Evolutionary conservation across 768 basidiomycete genomes (phyloP), one percentile per base, ranked within the genome.

Genomic region (Lactarius akahatsu): DNA sequence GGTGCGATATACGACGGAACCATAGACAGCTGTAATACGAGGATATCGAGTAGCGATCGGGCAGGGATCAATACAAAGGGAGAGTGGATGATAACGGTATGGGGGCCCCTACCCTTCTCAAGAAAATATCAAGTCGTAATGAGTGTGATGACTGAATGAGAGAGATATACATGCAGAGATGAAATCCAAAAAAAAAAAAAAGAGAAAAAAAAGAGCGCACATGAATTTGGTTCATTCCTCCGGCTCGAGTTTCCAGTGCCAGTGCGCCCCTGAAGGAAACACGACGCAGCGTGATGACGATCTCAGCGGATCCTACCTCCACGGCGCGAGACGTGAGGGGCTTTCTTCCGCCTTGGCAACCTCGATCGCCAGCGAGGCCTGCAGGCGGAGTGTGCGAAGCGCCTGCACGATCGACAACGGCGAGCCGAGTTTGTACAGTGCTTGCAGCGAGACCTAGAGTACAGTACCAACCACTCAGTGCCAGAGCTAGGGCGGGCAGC

Each of bases 311-410:
- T 68, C 54, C 74, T 75, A 76, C n/a, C 66, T 64, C 62, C 60
- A 71, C 32, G 74, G 68, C 63, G 71, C 69, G 32, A 70, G 65
- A 32, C 75, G 70, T 65, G 75, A 73, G 40, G 71, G 72, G 47
- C 59, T 43, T 43, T 64, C 57, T 74, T 78, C 71, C 78, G 80
- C 72, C 78, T 78, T 81, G 32, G 30, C 32, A 62, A 77, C 28
- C 64, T 80, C 74, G 71, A 80, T 15, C 74, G 81, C 64, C 69
- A 80, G 59, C 74, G 76, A 11, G 80, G 80, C 63, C 75, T 76
- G 26, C 59, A 78, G 60, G 20, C 71, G 71, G 34, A 77, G 72
- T 0, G 71, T 71, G 45, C 50, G 73, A 28, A 77, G 72, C 1
- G 71, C 71, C 20, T 62, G 71, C 55, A 73, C 72, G 28, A 72